These are phyloP conservation scores for Tulasnella sp. DNA, from an alignment of 768 basidiomycete species.

Conservation along the genomic window DNA sequence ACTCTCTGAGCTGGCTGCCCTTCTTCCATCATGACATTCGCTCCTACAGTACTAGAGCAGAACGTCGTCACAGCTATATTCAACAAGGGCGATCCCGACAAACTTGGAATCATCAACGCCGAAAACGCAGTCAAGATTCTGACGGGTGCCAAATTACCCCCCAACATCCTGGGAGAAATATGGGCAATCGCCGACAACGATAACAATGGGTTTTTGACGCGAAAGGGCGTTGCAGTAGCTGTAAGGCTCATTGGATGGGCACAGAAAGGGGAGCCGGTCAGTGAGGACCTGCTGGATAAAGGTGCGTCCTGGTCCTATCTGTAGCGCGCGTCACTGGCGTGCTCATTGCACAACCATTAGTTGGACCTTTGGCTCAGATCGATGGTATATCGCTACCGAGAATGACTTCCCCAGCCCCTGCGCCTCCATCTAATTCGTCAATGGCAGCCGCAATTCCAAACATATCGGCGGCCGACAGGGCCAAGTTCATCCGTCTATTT, in stretches of 20 bases:
- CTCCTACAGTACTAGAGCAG: slow-evolving; percentile 7
- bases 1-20: background rate
- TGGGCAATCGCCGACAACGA: slow-evolving; percentile 90
- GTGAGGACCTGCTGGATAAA: slow-evolving; percentile 51
- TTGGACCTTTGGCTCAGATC: slow-evolving; percentile 73
- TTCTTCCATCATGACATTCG: slow-evolving; percentile 3
- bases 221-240: slow-evolving; percentile 76
- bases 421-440: slow-evolving; percentile 26
- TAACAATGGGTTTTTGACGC: slow-evolving; percentile 85
- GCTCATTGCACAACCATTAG: slow-evolving; percentile 32
- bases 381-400: slow-evolving; percentile 46
- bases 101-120: slow-evolving; percentile 75
- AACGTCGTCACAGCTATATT: slow-evolving; percentile 39
- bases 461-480: slow-evolving; percentile 66
- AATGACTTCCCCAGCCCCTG: slow-evolving; percentile 36
- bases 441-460: slow-evolving; percentile 37
- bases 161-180: slow-evolving; percentile 75
- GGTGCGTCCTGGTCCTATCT: slow-evolving; percentile 38
- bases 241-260: slow-evolving; percentile 89
- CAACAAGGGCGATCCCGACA: slow-evolving; percentile 58
- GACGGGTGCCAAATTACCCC: slow-evolving; percentile 66
- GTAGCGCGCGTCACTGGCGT: background rate
- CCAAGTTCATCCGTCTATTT: slow-evolving; percentile 77
- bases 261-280: slow-evolving; percentile 68
- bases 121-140: slow-evolving; percentile 85